Evolutionary conservation across 305 asterid species (phyloP).

Genomic region (Fraxinus angustifolia): DNA sequence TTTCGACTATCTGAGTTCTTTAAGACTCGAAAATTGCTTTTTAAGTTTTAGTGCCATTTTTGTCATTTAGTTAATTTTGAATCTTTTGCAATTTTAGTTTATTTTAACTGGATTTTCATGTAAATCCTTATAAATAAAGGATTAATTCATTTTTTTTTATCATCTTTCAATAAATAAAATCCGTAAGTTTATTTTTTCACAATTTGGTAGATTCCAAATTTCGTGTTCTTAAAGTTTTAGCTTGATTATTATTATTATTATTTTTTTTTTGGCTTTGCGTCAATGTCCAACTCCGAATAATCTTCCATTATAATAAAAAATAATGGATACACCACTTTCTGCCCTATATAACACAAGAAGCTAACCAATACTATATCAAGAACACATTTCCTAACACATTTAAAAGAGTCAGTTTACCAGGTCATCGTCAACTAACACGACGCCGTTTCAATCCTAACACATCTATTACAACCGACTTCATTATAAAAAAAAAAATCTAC

Average conservation of each 20-base stretch:
- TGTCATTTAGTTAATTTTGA: not conserved
- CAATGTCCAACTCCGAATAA: not conserved
- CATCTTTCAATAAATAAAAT: not conserved
- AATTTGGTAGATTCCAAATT: not conserved
- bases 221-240: not conserved
- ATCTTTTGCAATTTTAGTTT: too few species aligned
- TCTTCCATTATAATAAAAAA: not conserved
- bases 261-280: too few species aligned
- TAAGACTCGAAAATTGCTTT: not conserved
- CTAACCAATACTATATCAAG: not conserved
- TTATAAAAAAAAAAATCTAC: too few species aligned
- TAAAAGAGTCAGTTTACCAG: too few species aligned
- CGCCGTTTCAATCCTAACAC: too few species aligned
- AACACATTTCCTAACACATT: not conserved
- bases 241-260: not conserved
- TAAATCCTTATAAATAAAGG: too few species aligned
- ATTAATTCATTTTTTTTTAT: not conserved
- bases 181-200: not conserved
- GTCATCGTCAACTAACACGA: too few species aligned
- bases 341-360: not conserved
- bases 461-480: too few species aligned
- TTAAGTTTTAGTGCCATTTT: not conserved
- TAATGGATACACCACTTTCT: not conserved
- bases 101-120: not conserved
- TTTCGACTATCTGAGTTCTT: not conserved